Evolutionary conservation across 768 basidiomycete species (phyloP).

Genomic region (Lactarius quietus): DNA sequence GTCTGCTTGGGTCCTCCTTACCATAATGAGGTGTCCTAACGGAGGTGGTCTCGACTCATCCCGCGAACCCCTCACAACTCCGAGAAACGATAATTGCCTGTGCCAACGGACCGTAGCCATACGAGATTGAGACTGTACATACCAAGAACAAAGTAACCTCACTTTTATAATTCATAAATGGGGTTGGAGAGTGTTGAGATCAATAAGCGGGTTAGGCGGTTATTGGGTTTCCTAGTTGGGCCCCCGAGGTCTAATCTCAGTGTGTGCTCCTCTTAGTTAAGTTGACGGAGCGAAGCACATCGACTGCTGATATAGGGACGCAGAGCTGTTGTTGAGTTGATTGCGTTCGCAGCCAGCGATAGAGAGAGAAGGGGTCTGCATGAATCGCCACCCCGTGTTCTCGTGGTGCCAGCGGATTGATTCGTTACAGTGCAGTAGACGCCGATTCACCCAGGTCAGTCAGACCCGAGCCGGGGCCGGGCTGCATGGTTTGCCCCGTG

Average conservation of each 20-base stretch:
- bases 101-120: constrained; percentile 5
- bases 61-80: constrained; percentile 21
- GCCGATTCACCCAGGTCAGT: neutral
- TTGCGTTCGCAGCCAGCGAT: neutral
- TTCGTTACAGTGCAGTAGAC: neutral
- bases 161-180: constrained; percentile 7
- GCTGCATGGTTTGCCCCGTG: neutral
- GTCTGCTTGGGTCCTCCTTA: constrained; percentile 7
- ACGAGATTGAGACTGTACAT: neutral
- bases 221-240: neutral
- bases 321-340: neutral
- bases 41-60: constrained; percentile 15
- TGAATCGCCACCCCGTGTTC: neutral
- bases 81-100: constrained; percentile 17
- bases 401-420: neutral
- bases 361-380: neutral
- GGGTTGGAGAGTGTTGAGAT: neutral
- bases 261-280: neutral
- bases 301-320: neutral
- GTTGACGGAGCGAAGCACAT: neutral
- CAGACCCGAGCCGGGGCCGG: neutral
- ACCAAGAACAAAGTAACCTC: neutral
- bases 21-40: constrained; percentile 15
- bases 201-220: neutral
- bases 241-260: neutral